Evolutionary conservation across 2,329 filamentous ascomycete genomes (phyloP).

Genomic region (Cordyceps cicadae): DNA sequence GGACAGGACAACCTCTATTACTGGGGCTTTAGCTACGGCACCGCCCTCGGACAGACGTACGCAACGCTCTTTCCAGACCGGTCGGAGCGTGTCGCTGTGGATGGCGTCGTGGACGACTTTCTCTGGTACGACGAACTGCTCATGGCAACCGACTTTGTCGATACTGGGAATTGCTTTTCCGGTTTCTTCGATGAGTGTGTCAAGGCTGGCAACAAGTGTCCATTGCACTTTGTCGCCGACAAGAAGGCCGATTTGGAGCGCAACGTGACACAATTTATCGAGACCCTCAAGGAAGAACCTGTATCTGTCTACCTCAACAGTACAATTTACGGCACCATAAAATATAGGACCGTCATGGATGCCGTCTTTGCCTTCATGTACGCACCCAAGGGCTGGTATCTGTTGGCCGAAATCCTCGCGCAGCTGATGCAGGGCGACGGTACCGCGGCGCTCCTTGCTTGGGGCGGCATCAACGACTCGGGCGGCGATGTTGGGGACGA

Average conservation of each 20-base stretch:
- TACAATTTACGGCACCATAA: constrained; percentile 30
- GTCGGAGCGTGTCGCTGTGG: constrained; percentile 26
- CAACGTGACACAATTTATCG: constrained; percentile 25
- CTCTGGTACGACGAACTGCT: constrained; percentile 24
- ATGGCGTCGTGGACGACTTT: constrained; percentile 27
- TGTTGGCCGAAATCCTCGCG: constrained; percentile 27
- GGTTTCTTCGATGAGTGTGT: constrained; percentile 29
- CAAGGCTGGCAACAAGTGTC: constrained; percentile 37
- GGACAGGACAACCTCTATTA: constrained; percentile 27
- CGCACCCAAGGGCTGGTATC: constrained; percentile 29
- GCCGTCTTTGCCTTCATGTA: constrained; percentile 34
- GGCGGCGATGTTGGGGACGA: constrained; percentile 15
- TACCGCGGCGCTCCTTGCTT: constrained; percentile 27
- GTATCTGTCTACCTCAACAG: constrained; percentile 28
- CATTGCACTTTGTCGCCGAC: constrained; percentile 28
- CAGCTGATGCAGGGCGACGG: constrained; percentile 31
- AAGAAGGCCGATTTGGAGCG: constrained; percentile 27
- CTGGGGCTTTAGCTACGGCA: constrained; percentile 38
- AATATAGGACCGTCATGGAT: constrained; percentile 25
- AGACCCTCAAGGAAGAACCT: constrained; percentile 29
- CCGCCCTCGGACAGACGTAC: constrained; percentile 32
- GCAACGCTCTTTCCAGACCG: constrained; percentile 29
- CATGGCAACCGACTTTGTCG: constrained; percentile 20
- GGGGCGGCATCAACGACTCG: constrained; percentile 13
- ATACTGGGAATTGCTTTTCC: constrained; percentile 23